Percentiles rank a stretch among this genome's conserved stretches.
Conservation (phyloP, 192 early-diverging fungal genomes). For the Linnemannia hyalina region DNA sequence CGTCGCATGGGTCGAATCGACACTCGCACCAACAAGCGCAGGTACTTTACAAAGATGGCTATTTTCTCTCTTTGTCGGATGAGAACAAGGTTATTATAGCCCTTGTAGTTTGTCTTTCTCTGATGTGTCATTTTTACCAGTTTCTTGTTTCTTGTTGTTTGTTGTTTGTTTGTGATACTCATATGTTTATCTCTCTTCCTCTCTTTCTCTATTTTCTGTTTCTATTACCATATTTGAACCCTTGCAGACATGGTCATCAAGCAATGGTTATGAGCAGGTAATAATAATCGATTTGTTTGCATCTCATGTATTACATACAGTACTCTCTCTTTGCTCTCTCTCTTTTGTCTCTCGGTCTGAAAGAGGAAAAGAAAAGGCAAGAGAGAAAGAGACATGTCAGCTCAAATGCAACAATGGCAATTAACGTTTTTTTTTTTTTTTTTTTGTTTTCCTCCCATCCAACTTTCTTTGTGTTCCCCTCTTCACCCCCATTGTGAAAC, state of each 20-base stretch:
- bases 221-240: not conserved
- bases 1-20: conserved; percentile 50
- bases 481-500: not conserved
- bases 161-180: conserved; percentile 13
- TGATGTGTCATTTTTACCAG: not conserved
- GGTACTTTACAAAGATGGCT: conserved; percentile 3
- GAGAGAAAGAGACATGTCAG: not conserved
- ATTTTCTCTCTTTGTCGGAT: too few species aligned
- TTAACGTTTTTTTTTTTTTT: not conserved
- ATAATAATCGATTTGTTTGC: not conserved
- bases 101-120: not conserved
- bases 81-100: too few species aligned
- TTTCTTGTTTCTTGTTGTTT: not conserved
- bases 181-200: not conserved
- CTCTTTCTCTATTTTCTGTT: not conserved
- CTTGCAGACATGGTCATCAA: conserved; percentile 37
- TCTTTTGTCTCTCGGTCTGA: not conserved
- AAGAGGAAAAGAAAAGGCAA: not conserved
- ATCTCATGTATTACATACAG: not conserved
- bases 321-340: not conserved
- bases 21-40: conserved; percentile 46
- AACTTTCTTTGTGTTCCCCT: not conserved
- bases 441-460: conserved; percentile 4
- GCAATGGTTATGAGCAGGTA: conserved; percentile 58
- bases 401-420: not conserved